Percentiles rank a stretch among this genome's conserved stretches.
Evolutionary conservation across 257 asterid species (phyloP).

Genomic region (Parsonsia alboflavescens): DNA sequence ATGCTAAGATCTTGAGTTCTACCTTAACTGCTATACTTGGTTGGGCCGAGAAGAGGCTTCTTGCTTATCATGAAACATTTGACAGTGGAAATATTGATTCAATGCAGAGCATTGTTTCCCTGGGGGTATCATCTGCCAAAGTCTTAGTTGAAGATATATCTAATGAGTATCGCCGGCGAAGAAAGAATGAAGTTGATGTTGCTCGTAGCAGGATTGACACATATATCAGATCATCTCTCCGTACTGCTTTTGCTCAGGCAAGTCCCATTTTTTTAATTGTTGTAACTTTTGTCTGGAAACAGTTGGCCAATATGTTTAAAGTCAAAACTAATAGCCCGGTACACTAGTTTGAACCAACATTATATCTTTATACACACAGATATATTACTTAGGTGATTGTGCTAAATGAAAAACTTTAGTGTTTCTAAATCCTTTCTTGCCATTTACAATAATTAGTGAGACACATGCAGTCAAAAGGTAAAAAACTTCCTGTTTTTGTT

Average conservation of each 20-base stretch:
- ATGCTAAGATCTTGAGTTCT: constrained; percentile 72
- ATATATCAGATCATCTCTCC: constrained; percentile 91
- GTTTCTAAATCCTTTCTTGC: neutral
- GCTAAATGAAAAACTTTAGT: neutral
- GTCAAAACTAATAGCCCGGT: neutral
- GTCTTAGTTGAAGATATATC: constrained; percentile 92
- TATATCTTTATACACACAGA: neutral
- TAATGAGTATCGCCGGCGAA: constrained; percentile 85
- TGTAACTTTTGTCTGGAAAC: neutral
- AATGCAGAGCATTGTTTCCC: constrained; percentile 81
- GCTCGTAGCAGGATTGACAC: constrained; percentile 90
- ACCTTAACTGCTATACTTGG: constrained; percentile 90
- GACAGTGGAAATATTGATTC: constrained; percentile 65
- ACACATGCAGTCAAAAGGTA: neutral
- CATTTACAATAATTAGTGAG: neutral
- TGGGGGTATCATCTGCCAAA: constrained; percentile 86
- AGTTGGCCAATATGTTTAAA: neutral
- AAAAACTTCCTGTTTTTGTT: neutral
- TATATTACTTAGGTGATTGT: neutral
- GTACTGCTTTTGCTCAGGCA: constrained; percentile 99
- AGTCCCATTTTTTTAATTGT: constrained; percentile 27
- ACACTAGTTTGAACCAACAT: neutral
- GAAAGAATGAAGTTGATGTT: constrained; percentile 88
- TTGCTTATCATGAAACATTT: constrained; percentile 96
- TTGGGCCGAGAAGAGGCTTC: constrained; percentile 97